Evolutionary conservation across 2,329 filamentous ascomycete genomes (phyloP).

Genomic region (Lachnellula cervina): DNA sequence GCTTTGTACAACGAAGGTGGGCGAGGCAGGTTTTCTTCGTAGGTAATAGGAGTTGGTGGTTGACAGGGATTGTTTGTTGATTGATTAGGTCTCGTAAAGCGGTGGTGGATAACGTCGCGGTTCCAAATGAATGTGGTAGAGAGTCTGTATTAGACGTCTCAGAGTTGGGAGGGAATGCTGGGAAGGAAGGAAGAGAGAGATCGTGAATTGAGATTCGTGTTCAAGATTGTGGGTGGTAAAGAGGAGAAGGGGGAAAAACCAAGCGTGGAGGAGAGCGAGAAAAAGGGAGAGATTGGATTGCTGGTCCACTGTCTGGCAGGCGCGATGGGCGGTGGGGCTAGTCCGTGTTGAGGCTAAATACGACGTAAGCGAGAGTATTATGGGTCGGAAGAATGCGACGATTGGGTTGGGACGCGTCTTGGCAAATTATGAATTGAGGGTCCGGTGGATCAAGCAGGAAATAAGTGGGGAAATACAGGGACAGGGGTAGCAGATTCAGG

Average conservation of each 20-base stretch:
- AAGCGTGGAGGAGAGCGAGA: not conserved
- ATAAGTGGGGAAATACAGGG: too few relatives aligned
- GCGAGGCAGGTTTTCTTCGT: conserved; percentile 2
- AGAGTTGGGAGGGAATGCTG: conserved; percentile 32
- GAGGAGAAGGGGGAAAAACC: conserved; percentile 1
- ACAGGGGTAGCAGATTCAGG: too few relatives aligned
- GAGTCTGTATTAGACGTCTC: conserved; percentile 27
- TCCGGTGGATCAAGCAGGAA: too few relatives aligned
- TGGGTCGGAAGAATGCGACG: too few relatives aligned
- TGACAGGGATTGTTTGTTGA: conserved; percentile 8
- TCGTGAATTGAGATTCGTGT: conserved; percentile 16
- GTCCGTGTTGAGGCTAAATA: not conserved
- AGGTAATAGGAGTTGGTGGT: conserved; percentile 6
- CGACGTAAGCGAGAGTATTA: too few relatives aligned
- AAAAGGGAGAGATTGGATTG: conserved; percentile 9
- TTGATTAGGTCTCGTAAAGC: conserved; percentile 4
- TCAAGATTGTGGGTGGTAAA: conserved; percentile 7
- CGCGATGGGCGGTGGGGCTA: not conserved
- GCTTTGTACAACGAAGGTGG: conserved; percentile 6
- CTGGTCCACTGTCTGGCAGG: not conserved
- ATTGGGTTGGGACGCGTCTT: too few relatives aligned
- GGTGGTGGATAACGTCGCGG: conserved; percentile 18
- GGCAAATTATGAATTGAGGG: too few relatives aligned
- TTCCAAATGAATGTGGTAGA: conserved; percentile 37
- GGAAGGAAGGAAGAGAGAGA: conserved; percentile 12